Evolutionary conservation across 345 rosid genomes (phyloP), one percentile per base, ranked within the genome.

Genomic region (Mangifera indica): DNA sequence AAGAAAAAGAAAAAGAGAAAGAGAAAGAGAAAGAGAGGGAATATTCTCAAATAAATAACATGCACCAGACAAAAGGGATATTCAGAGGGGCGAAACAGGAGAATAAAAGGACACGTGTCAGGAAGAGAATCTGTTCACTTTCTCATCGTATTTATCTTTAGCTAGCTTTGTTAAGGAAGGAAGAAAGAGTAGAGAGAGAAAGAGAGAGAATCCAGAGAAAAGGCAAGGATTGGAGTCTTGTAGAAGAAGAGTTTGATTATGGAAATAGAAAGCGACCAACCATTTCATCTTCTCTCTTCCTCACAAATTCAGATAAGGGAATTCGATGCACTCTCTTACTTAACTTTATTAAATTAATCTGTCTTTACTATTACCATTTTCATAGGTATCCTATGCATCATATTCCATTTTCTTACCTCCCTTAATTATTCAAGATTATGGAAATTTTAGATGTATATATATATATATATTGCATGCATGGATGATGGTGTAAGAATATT

Each of bases 61-160:
- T 13, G 72, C 56, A 59, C 70, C 74, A 83, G 93, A 86, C 93
- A 88, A 79, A 84, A 83, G 84, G 89, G 89, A 88, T 88, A 88
- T 86, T 82, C 93, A 88, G 66, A 71, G 60, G 83, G 76, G 69
- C 61, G 82, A 76, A 68, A 72, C 53, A 54, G 46, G 56, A 79
- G 85, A 84, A 82, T 89, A 85, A 66, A 9, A 68, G 24, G 85
- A 80, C 90, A 81, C 82, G 85, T 83, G 86, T 80, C 83, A 70
- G 69, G 74, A 79, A 82, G 82, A 72, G 87, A 86, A 85, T 85
- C 85, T 79, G 67, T 65, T 70, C 58, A 48, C 55, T 32, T 60
- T 37, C 52, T 13, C 58, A 15, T 21, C 17, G 54, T 21, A n/a
- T 1, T 40, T 44, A 14, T 45, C 45, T 59, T 65, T 60, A 26